Evolutionary conservation across 2,329 filamentous ascomycete genomes (phyloP).

Genomic region (Atkinsonella hypoxylon): DNA sequence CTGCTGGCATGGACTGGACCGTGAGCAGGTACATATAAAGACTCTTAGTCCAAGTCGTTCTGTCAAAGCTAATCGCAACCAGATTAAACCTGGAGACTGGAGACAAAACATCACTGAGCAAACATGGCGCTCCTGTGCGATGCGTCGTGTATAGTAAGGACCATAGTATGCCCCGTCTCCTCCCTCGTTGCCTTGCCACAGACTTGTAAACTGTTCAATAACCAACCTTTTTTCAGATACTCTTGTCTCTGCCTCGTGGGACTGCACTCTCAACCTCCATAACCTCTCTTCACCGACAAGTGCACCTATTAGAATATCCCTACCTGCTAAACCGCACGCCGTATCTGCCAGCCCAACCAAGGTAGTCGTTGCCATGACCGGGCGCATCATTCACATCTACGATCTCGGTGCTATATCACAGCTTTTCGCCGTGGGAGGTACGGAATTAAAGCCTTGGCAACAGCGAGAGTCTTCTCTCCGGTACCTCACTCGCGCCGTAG

Average conservation of each 20-base stretch:
- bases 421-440: slow-evolving; percentile 32
- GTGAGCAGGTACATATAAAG: slow-evolving; percentile 51
- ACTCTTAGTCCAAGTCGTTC: neutral
- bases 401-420: slow-evolving; percentile 59
- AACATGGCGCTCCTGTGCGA: slow-evolving; percentile 69
- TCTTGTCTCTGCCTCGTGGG: slow-evolving; percentile 87
- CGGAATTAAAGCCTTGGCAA: slow-evolving; percentile 70
- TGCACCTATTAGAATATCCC: slow-evolving; percentile 50
- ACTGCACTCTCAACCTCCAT: slow-evolving; percentile 80
- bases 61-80: neutral
- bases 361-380: slow-evolving; percentile 90
- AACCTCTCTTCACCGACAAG: slow-evolving; percentile 41
- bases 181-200: neutral
- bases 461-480: slow-evolving; percentile 87
- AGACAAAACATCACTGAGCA: slow-evolving; percentile 62
- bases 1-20: slow-evolving; percentile 74
- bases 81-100: slow-evolving; percentile 60
- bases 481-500: slow-evolving; percentile 86
- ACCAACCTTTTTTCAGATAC: slow-evolving; percentile 35
- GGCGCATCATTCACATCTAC: slow-evolving; percentile 89
- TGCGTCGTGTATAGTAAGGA: slow-evolving; percentile 70
- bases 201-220: neutral
- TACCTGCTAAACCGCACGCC: slow-evolving; percentile 83
- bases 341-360: slow-evolving; percentile 67
- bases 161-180: slow-evolving; percentile 40